Evolutionary conservation across 192 early-diverging fungal species (phyloP), one percentile per base, ranked within the genome.

Genomic region (Dimargaris xerosporica): DNA sequence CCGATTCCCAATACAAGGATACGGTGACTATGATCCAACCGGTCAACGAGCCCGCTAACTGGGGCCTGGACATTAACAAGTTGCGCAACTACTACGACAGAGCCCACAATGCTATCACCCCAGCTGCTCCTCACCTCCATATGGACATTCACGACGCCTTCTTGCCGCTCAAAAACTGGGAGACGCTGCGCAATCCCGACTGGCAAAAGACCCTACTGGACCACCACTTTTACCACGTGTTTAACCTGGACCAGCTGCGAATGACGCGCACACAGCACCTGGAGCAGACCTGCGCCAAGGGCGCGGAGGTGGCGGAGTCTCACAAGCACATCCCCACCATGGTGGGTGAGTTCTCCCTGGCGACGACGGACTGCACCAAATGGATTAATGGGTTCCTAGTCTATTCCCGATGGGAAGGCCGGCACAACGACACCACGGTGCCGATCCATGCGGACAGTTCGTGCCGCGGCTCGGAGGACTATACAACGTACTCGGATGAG

Each of bases 351-450:
- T 88, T 80, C 61, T 83, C 84, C 3, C 69, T 80, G 0, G 84
- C 84, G 28, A 82, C 78, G 5, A 83, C 81, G 58, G 84, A 88
- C 71, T 88, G 86, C 71, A 81, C 82, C 46, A 84, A 80, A 31
- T 85, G 79, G 62, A 71, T 88, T 55, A 88, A 86, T 65, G 86
- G 86, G 13, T 65, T 83, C 23, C 76, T 76, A n/a, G 45, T 60
- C 4, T 78, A 78, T 5, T 73, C 75, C 34, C n/a, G n/a, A n/a
- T n/a, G n/a, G n/a, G 82, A 89, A 21, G 86, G 86, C 3, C 78
- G 78, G 0, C 70, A 79, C 26, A 63, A 61, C 23, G 61, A 66
- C 9, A 62, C 67, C 4, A 68, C 70, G 17, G 51, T 58, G 9
- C 69, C 76, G 0, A 58, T 73, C 13, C 77, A 73, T 34, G 72